phyloP scores from a whole-genome alignment of 2,329 filamentous ascomycete species.

The Colletotrichum graminicola region DNA sequence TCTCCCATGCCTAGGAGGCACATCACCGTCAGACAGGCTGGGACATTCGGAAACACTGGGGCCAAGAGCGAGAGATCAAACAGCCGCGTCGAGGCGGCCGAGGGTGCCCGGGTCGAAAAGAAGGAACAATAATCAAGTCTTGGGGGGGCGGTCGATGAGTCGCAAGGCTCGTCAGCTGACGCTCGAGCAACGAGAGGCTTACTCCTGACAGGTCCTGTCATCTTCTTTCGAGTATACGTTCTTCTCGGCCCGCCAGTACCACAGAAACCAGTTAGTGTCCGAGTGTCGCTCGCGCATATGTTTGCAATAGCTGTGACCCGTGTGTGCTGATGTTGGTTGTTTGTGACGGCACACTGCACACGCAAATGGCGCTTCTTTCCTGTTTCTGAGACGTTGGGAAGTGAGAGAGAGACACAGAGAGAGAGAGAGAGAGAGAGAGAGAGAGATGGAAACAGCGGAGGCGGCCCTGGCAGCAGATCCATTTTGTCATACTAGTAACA shows the following conservation, averaged over 20 bases:
- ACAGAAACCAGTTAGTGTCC: slow-evolving; percentile 3
- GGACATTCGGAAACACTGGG: slow-evolving; percentile 24
- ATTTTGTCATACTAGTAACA: background rate
- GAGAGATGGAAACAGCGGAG: too few species aligned
- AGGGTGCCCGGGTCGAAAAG: slow-evolving; percentile 4
- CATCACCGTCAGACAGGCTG: slow-evolving; percentile 18
- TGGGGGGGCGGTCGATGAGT: background rate
- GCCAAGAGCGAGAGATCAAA: slow-evolving; percentile 27
- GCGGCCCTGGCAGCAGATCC: slow-evolving; percentile 7
- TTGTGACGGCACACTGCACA: background rate
- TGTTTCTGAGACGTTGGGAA: background rate
- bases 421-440: too few species aligned
- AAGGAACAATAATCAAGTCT: background rate
- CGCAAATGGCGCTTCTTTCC: background rate
- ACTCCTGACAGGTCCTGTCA: background rate
- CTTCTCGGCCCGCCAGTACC: background rate
- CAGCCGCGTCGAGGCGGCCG: slow-evolving; percentile 27
- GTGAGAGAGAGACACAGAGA: background rate
- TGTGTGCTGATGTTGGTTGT: background rate
- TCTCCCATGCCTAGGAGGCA: slow-evolving; percentile 2
- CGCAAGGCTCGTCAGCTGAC: slow-evolving; percentile 8
- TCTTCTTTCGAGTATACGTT: background rate
- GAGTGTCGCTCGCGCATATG: slow-evolving; percentile 9
- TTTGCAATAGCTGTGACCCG: slow-evolving; percentile 17
- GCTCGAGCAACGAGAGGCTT: slow-evolving; percentile 19